Base-by-base conservation (phyloP, 768 basidiomycete species). In the Phaeotremella skinneri region DNA sequence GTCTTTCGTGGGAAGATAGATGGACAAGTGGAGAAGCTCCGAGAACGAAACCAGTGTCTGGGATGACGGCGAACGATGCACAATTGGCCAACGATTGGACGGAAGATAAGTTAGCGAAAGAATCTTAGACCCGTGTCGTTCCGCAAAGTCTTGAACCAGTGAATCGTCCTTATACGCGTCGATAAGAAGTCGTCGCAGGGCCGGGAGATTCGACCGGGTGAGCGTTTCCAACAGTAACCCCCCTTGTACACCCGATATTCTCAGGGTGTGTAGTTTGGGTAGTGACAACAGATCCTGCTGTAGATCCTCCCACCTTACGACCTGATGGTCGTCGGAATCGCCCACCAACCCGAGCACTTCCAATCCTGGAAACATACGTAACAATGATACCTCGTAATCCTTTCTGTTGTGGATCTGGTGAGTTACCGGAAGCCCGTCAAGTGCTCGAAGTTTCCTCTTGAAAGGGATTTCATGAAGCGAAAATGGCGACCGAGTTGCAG, bases 81-180 rank as follows among this genome's bases (percentile, higher is more conserved):
- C 48, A 1, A 63, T 51, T 6, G 72, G 72, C 59, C 68, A 74
- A 43, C 70, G 68, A 42, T 62, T 60, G 1, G 61, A 49, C 9
- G 63, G 58, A 17, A 72, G 65, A 43, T 69, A 73, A 0, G 73
- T 70, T 6, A 76, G 57, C 0, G 69, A 71, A 2, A 55, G 26
- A 11, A 78, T 52, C 45, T 68, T 67, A 1, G 45, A 11, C 0
- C 74, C 74, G 47, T 78, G 75, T 0, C 55, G 21, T 14, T 55
- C 37, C 39, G 68, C 59, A 25, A 78, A 59, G 1, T 53, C 54
- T 2, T 58, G 52, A 58, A 26, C 74, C 69, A 26, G 25, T 29
- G 0, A 50, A 43, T 11, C 49, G 48, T 11, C 55, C 53, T 67
- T 39, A 54, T 70, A 71, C 0, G 68, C 49, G 1, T 66, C 64